Base-by-base conservation (phyloP, 2,329 filamentous ascomycete genomes). In the Fusarium napiforme region DNA sequence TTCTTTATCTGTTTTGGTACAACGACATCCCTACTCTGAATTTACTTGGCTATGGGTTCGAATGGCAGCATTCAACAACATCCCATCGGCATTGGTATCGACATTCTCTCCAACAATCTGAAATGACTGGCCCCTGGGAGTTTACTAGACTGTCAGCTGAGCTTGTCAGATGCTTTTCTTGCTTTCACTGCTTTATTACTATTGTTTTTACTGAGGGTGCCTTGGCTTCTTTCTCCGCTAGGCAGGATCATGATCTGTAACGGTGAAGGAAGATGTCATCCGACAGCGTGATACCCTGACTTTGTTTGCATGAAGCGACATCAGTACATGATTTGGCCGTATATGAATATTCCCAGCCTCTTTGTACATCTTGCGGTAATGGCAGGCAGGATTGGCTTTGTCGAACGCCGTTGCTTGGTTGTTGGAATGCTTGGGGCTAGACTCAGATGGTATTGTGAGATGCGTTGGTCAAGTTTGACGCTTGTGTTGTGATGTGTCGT, bases 211-310 rank as follows among this genome's bases (percentile, higher is more conserved):
- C 66, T 15, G 21, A 50, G 50, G 67, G 59, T 55, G 34, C 71
- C 40, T 55, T 34, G 45, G 34, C 47, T 63, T 46, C 32, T 34
- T 49, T 45, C 58, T 61, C 55, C 47, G 52, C 45, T 64, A 47
- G 45, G 52, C 52, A 28, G 52, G 26, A 57, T 50, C 50, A 61
- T 26, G 55, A 60, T 57, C 49, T 64, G 50, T 45, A 63, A 55
- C 32, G 53, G 60, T 37, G 60, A 61, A 66, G 56, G 64, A 62
- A 63, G 55, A 66, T 39, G 50, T 69, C 46, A 69, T 59, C 68
- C 74, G 66, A 69, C 76, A 68, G 77, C 73, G 76, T 72, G 71
- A 78, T 78, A 77, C 72, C 72, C 71, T 67, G 50, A 67, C 63
- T 71, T 71, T 73, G 71, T 72, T 45, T 67, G 73, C 72, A 76